Evolutionary conservation across 495 filamentous ascomycete genomes (phyloP).

Genomic region (Trichoderma reesei): DNA sequence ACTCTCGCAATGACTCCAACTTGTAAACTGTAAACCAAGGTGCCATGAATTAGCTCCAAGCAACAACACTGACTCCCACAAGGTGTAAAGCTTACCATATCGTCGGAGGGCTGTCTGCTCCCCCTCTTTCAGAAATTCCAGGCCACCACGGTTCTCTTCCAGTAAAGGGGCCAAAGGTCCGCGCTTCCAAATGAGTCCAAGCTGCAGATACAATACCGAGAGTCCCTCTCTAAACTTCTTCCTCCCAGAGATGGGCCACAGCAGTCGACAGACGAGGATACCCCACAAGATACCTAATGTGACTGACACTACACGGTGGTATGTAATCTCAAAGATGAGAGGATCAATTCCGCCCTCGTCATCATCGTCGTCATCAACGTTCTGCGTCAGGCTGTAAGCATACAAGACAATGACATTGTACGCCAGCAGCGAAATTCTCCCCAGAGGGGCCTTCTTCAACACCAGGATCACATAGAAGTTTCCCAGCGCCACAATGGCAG

Average conservation of each 20-base stretch:
- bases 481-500: conserved; percentile 69
- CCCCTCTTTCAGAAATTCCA: conserved; percentile 67
- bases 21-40: conserved; percentile 36
- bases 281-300: conserved; percentile 86
- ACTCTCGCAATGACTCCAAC: conserved; percentile 62
- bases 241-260: conserved; percentile 90
- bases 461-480: conserved; percentile 85
- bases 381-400: conserved; percentile 76
- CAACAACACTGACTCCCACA: not conserved
- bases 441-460: conserved; percentile 77
- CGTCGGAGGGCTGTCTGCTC: conserved; percentile 63
- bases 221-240: conserved; percentile 78
- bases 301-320: conserved; percentile 86
- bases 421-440: conserved; percentile 83
- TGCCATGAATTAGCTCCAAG: conserved; percentile 1
- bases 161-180: conserved; percentile 75
- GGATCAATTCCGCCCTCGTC: conserved; percentile 82
- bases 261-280: conserved; percentile 73
- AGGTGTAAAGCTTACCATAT: conserved; percentile 22
- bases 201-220: conserved; percentile 76
- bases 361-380: conserved; percentile 66
- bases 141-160: conserved; percentile 31
- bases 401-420: conserved; percentile 97
- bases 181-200: conserved; percentile 95
- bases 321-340: conserved; percentile 74